A percentile compares a stretch with the other conserved stretches of the same genome.
phyloP scores from a whole-genome alignment of 345 rosid genomes.

The Rubroshorea leprosula region DNA sequence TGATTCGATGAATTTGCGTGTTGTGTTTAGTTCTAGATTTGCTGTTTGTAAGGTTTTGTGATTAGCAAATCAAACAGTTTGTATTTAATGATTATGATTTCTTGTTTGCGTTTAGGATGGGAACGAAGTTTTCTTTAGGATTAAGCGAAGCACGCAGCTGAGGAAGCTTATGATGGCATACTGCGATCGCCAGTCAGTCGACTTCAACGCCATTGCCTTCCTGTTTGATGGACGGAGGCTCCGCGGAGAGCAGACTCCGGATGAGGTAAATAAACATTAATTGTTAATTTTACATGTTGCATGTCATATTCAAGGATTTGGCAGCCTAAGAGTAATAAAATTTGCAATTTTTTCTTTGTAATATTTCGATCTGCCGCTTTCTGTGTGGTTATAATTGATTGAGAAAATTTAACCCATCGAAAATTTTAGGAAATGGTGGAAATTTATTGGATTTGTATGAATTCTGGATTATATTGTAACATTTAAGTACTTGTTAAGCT shows the following conservation, averaged over 20 bases:
- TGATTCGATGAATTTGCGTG: not conserved
- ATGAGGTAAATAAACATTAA: constrained; percentile 44
- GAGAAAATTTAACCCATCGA: no score
- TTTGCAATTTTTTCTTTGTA: no score
- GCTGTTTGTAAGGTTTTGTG: not conserved
- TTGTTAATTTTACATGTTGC: not conserved
- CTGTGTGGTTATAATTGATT: no score
- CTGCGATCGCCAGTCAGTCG: constrained; percentile 81
- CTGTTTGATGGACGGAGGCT: constrained; percentile 86
- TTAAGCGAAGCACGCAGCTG: constrained; percentile 75
- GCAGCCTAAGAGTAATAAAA: no score
- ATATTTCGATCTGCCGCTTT: no score
- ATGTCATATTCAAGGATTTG: no score
- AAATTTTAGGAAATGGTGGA: no score
- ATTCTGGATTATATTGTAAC: not conserved
- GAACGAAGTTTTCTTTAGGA: constrained; percentile 84
- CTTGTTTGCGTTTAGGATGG: constrained; percentile 54
- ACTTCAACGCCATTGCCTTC: constrained; percentile 70
- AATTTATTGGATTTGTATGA: no score
- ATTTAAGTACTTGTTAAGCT: not conserved
- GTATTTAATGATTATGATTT: not conserved
- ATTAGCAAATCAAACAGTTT: not conserved
- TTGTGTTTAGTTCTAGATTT: no score
- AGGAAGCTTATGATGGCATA: constrained; percentile 78
- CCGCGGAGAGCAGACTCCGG: constrained; percentile 87